Conservation (phyloP, 139 green algal genomes). For the Chlamydomonas asymmetrica region DNA sequence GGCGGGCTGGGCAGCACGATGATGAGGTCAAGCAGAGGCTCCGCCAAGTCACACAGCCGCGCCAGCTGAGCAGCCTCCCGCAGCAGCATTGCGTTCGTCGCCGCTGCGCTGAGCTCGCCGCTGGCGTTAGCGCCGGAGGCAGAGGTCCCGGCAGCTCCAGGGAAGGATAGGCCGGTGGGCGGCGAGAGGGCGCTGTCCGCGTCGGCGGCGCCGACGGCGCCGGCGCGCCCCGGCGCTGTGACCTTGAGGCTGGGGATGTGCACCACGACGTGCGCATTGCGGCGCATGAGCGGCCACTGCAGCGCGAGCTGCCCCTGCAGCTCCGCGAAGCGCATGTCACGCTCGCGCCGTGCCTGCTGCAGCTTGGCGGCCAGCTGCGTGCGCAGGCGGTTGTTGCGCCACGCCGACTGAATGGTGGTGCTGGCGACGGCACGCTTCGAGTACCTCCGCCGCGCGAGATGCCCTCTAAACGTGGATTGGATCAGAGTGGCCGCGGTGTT, state of each 20-base stretch:
- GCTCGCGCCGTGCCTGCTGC: slow-evolving; percentile 26
- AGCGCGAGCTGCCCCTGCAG: slow-evolving; percentile 28
- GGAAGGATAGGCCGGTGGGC: too few relatives aligned
- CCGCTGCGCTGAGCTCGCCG: too few relatives aligned
- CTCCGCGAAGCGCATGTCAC: slow-evolving; percentile 31
- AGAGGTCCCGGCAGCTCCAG: too few relatives aligned
- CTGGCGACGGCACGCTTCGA: slow-evolving; percentile 19
- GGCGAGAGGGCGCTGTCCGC: too few relatives aligned
- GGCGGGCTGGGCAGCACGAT: slow-evolving; percentile 42
- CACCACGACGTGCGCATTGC: slow-evolving; percentile 50
- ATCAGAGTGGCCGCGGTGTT: slow-evolving; percentile 49
- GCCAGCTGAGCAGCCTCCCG: slow-evolving; percentile 56
- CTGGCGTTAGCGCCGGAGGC: slow-evolving; percentile 5
- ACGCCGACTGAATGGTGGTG: slow-evolving; percentile 45
- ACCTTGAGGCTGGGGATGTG: slow-evolving; percentile 63
- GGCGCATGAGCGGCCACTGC: slow-evolving; percentile 36
- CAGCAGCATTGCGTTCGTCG: slow-evolving; percentile 26
- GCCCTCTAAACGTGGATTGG: slow-evolving; percentile 55
- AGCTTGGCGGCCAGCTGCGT: slow-evolving; percentile 24
- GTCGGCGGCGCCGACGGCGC: too few relatives aligned
- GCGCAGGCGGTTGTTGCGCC: slow-evolving; percentile 34
- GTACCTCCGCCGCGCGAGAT: slow-evolving; percentile 35
- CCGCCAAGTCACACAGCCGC: slow-evolving; percentile 58
- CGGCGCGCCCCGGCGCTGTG: too few relatives aligned
- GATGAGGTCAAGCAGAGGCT: slow-evolving; percentile 41